phyloP scores from a whole-genome alignment of 495 filamentous ascomycete species.

The Xylona heveae region DNA sequence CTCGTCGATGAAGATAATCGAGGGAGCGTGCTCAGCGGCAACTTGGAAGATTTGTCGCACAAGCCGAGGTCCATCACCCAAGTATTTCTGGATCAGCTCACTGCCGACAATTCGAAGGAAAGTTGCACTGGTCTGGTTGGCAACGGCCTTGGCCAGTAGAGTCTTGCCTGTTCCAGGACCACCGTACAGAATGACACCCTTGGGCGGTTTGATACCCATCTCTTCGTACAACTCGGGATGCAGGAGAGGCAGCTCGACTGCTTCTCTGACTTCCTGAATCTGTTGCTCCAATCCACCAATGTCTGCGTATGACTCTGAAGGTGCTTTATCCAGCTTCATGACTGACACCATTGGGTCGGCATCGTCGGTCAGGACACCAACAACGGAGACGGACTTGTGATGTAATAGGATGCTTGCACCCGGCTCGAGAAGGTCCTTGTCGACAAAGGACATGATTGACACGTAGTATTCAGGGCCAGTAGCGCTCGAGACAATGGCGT shows the following conservation, averaged over 20 bases:
- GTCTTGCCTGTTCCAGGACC: conserved; percentile 96
- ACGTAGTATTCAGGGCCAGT: conserved; percentile 99
- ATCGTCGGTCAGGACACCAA: conserved; percentile 93
- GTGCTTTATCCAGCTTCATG: conserved; percentile 99
- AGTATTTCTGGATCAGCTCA: conserved; percentile 97
- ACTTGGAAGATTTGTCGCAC: conserved; percentile 96
- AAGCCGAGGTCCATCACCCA: conserved; percentile 85
- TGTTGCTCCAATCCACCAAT: conserved; percentile 90
- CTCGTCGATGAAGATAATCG: conserved; percentile 98
- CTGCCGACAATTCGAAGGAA: conserved; percentile 96
- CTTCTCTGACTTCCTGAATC: conserved; percentile 95
- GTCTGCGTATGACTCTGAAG: conserved; percentile 94
- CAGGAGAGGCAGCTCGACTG: conserved; percentile 85
- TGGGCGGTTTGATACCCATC: conserved; percentile 99
- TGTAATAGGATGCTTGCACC: conserved; percentile 90
- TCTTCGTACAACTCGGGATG: conserved; percentile 98
- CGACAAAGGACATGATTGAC: conserved; percentile 99
- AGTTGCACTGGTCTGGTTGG: conserved; percentile 94
- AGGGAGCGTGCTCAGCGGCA: conserved; percentile 86
- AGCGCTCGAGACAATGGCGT: conserved; percentile 93
- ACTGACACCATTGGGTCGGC: conserved; percentile 90
- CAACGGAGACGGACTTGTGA: conserved; percentile 94
- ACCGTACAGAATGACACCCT: conserved; percentile 98
- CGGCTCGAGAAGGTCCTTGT: conserved; percentile 95
- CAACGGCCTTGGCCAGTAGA: conserved; percentile 88